Base-by-base conservation (phyloP, 306 rosid species). In the Prunus davidiana region DNA sequence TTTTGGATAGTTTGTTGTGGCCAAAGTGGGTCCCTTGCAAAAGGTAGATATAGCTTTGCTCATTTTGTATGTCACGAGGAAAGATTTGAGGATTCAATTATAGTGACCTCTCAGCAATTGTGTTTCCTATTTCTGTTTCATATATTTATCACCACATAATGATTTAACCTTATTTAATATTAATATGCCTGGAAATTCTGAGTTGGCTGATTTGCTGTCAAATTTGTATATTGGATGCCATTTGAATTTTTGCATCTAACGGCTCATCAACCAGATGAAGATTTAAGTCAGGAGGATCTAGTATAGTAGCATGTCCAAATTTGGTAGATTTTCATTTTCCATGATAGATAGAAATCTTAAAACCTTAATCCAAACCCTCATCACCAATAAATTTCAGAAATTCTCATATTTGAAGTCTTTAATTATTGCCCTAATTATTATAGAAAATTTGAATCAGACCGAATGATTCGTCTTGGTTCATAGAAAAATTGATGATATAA, bases 1-100 rank as follows among this genome's bases (percentile, higher is more conserved):
- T 41, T 76, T 28, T 16, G 52, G 64, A 64, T 75, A 13, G 64
- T 64, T 80, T 76, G 82, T 72, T 77, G 75, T 43, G 76, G 58
- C 70, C 74, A 32, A 71, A 72, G 67, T 70, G 86, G 89, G 86
- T 63, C 82, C 84, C 41, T 0, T 16, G 4, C 56, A 45, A 51
- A 85, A 87, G 75, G 69, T 64, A 4, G 74, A 76, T 78, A 76
- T 82, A 65, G 72, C 58, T 83, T 86, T 81, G 75, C 84, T 83
- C 81, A 61, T 74, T 74, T 67, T 19, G 60, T 70, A 70, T 76
- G 70, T 58, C 76, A 74, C 73, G 28, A 4, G 72, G 61, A 49
- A 76, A 75, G 72, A 38, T 75, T 32, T 73, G 67, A 74, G 78
- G 80, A 66, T 69, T 63, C 78, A 56, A 50, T 57, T 60, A 79